A percentile compares a stretch with the other conserved stretches of the same genome.
Conservation (phyloP, 441 rosid genomes). For the Euphorbia schlechtendalii region DNA sequence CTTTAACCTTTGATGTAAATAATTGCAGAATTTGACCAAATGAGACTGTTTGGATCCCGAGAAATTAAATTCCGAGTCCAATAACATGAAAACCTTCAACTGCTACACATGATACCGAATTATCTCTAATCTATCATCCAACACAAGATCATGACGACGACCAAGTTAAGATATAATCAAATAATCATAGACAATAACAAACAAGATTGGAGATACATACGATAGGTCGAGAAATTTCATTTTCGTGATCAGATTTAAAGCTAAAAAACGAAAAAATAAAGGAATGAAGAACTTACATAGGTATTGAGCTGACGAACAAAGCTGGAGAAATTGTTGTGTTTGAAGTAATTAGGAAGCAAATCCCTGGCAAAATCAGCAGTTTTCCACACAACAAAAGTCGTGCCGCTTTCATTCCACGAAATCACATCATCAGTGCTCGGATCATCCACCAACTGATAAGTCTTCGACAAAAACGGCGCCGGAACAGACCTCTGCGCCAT, state of each 20-base stretch:
- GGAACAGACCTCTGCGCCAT: conserved; percentile 83
- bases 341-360: too few species aligned
- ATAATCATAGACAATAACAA: too few species aligned
- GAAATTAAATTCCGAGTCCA: neutral
- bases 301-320: conserved; percentile 75
- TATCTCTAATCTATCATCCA: neutral
- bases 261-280: too few species aligned
- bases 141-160: too few species aligned
- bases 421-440: conserved; percentile 66
- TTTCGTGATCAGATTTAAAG: too few species aligned
- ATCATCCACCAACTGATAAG: conserved; percentile 87
- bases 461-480: conserved; percentile 82
- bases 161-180: too few species aligned
- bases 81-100: neutral
- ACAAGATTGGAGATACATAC: too few species aligned
- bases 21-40: neutral
- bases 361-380: conserved; percentile 49
- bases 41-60: conserved; percentile 1
- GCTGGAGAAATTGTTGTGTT: too few species aligned
- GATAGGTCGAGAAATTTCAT: too few species aligned
- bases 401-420: conserved; percentile 50
- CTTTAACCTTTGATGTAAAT: too few species aligned
- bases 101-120: neutral
- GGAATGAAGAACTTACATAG: conserved; percentile 36
- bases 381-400: conserved; percentile 64